A percentile compares a stretch with the other conserved stretches of the same genome.
phyloP scores from a whole-genome alignment of 306 rosid genomes.

The Castanospermum australe region DNA sequence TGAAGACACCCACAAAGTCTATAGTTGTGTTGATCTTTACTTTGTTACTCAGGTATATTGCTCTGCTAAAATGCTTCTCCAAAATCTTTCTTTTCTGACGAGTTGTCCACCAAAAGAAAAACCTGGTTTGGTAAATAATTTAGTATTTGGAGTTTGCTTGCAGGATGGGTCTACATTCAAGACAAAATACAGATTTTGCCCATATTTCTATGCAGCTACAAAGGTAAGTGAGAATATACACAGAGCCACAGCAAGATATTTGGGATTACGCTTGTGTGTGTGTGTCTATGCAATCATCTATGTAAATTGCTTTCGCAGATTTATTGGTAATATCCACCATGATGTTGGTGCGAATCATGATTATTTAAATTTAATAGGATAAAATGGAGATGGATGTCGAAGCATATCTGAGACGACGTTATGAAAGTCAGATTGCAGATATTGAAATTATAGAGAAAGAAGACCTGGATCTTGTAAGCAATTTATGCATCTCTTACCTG shows the following conservation, averaged over 20 bases:
- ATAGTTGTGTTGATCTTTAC: slow-evolving; percentile 82
- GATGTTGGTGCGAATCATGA: slow-evolving; percentile 17
- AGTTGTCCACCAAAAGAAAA: not conserved
- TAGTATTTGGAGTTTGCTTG: slow-evolving; percentile 37
- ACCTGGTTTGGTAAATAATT: slow-evolving; percentile 10
- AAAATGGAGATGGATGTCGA: slow-evolving; percentile 87
- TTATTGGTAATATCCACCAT: not conserved
- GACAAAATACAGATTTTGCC: slow-evolving; percentile 79
- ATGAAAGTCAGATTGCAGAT: slow-evolving; percentile 83
- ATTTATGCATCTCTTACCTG: slow-evolving; percentile 23
- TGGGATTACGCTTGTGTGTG: not conserved
- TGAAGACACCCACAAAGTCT: slow-evolving; percentile 62
- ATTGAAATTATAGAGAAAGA: slow-evolving; percentile 78
- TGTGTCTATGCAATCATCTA: not conserved
- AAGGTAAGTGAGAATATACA: slow-evolving; percentile 50
- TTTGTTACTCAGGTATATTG: slow-evolving; percentile 83
- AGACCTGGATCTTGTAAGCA: slow-evolving; percentile 95
- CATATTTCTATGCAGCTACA: slow-evolving; percentile 84
- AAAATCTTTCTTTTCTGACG: not conserved
- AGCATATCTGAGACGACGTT: slow-evolving; percentile 76
- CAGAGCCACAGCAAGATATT: not conserved
- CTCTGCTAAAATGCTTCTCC: not conserved
- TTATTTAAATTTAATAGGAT: slow-evolving; percentile 47
- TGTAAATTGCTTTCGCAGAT: slow-evolving; percentile 10
- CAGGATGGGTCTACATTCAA: slow-evolving; percentile 95